A percentile compares a stretch with the other conserved stretches of the same genome.
Evolutionary conservation across 2,329 filamentous ascomycete genomes (phyloP).

Genomic region (Scedosporium aurantiacum): DNA sequence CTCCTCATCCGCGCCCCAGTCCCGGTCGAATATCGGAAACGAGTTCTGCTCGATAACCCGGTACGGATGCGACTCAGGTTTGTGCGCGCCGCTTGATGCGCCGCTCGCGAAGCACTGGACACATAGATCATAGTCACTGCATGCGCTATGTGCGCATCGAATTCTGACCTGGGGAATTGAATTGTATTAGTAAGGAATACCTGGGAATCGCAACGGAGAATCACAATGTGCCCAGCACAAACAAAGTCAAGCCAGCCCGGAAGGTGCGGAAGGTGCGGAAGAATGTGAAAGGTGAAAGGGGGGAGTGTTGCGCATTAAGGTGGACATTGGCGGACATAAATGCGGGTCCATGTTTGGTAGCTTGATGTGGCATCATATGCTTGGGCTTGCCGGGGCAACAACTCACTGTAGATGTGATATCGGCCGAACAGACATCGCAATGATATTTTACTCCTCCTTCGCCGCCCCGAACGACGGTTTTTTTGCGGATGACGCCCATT

Average conservation of each 20-base stretch:
- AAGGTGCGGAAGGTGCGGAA: background rate
- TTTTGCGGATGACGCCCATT: conserved; percentile 96
- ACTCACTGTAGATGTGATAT: conserved; percentile 91
- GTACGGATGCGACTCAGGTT: conserved; percentile 76
- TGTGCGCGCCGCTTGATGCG: conserved; percentile 69
- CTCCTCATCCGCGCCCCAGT: conserved; percentile 97
- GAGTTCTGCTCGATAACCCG: conserved; percentile 97
- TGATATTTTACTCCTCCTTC: conserved; percentile 92
- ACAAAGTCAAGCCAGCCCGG: background rate
- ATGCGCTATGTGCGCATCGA: conserved; percentile 70
- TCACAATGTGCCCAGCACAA: background rate
- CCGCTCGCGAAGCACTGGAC: conserved; percentile 88
- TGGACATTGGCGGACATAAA: background rate
- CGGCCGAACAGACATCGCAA: conserved; percentile 91
- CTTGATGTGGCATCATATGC: background rate
- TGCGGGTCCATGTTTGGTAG: background rate
- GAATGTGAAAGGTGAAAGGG: background rate
- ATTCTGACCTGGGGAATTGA: conserved; percentile 65
- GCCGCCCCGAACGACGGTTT: conserved; percentile 72
- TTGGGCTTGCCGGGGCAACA: background rate
- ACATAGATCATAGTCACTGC: conserved; percentile 92
- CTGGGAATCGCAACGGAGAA: background rate
- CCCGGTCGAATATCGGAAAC: conserved; percentile 86
- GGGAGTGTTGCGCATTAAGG: background rate
- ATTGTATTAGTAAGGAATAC: conserved; percentile 9